These are phyloP conservation scores for Nemania sp. DNA, from an alignment of 2,329 filamentous ascomycete genomes.

Conservation along the genomic window DNA sequence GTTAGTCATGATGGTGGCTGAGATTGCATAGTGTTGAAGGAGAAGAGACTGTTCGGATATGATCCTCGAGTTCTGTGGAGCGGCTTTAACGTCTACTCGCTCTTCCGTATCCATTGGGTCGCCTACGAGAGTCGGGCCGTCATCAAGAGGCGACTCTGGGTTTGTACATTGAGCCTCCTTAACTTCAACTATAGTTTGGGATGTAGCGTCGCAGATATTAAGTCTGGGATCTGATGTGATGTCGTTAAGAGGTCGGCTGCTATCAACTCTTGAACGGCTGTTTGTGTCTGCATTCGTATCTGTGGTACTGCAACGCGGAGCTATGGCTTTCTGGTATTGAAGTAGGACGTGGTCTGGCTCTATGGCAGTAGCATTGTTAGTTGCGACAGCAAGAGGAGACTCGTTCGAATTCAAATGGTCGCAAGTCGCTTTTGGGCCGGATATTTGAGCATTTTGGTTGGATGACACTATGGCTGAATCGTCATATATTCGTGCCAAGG, in stretches of 20 bases:
- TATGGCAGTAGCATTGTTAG: neutral
- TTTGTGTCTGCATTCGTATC: neutral
- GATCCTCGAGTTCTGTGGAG: neutral
- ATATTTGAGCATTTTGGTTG: slow-evolving; percentile 1
- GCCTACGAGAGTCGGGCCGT: slow-evolving; percentile 43
- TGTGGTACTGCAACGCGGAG: neutral
- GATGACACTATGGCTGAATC: slow-evolving; percentile 16
- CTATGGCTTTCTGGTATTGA: neutral
- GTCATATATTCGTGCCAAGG: slow-evolving; percentile 31
- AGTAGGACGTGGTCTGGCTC: neutral
- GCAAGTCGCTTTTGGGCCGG: neutral
- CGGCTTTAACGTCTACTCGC: neutral
- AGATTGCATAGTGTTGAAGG: slow-evolving; percentile 25
- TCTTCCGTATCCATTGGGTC: slow-evolving; percentile 40
- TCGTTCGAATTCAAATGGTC: neutral
- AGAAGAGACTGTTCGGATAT: slow-evolving; percentile 1
- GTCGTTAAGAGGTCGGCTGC: slow-evolving; percentile 9
- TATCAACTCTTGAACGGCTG: neutral
- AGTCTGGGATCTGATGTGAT: slow-evolving; percentile 17
- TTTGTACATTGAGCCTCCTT: slow-evolving; percentile 7
- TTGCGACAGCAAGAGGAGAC: neutral
- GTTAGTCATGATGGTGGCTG: slow-evolving; percentile 21
- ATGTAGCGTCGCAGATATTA: slow-evolving; percentile 9
- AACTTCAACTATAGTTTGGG: slow-evolving; percentile 28
- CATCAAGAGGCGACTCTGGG: slow-evolving; percentile 34